These are phyloP conservation scores for Lavandula angustifolia DNA, from an alignment of 257 asterid genomes.

Conservation along the genomic window DNA sequence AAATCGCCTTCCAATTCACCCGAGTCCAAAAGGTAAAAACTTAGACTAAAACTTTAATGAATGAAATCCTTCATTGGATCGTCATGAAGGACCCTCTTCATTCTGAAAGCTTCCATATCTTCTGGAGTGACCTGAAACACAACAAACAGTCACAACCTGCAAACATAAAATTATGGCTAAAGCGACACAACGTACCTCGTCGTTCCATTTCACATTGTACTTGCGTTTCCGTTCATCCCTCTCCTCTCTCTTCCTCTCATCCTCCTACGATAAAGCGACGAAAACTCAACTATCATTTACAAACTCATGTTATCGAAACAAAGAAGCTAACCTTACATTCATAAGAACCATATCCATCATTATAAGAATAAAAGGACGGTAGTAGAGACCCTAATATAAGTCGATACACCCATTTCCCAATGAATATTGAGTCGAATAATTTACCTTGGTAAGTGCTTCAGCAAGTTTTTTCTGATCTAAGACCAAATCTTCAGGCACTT, in stretches of 20 bases:
- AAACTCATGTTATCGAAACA: neutral
- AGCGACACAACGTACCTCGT: constrained; percentile 54
- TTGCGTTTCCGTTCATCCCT: constrained; percentile 89
- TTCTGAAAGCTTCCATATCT: constrained; percentile 81
- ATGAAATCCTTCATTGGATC: constrained; percentile 87
- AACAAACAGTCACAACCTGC: constrained; percentile 17
- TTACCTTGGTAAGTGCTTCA: constrained; percentile 79
- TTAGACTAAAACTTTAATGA: constrained; percentile 31
- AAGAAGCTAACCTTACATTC: neutral
- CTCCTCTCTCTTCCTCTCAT: constrained; percentile 72
- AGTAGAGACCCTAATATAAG: neutral
- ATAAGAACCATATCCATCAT: neutral
- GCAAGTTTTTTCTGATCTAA: constrained; percentile 66
- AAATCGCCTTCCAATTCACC: too few species aligned
- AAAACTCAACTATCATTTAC: too few species aligned
- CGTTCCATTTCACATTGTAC: constrained; percentile 85
- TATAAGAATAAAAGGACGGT: neutral
- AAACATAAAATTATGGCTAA: neutral
- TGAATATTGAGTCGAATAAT: neutral
- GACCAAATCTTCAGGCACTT: constrained; percentile 80
- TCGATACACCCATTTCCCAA: neutral
- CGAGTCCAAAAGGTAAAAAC: too few species aligned
- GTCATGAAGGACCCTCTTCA: constrained; percentile 78
- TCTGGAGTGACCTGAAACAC: constrained; percentile 63
- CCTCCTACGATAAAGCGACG: too few species aligned